Evolutionary conservation across 495 filamentous ascomycete genomes (phyloP), one percentile per base, ranked within the genome.

Genomic region (Penicillium arizonense): DNA sequence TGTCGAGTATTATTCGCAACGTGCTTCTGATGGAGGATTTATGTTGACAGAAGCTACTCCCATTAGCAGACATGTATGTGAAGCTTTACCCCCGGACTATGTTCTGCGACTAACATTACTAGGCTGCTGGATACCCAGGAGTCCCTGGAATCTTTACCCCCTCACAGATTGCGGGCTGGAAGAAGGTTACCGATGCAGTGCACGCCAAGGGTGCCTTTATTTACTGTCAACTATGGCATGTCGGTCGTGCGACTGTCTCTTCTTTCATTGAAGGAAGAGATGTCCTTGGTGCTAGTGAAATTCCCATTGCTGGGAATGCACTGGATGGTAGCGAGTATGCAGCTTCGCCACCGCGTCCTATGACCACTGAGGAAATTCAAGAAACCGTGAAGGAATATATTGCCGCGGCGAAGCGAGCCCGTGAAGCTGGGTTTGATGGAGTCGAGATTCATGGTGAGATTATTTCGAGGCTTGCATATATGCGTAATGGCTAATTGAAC

Each of bases 351-450:
- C 78, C 79, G 1, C 44, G 54, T 4, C 67, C 72, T 3, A 61
- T 82, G 64, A 77, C 62, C 0, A 56, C 67, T 8, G 67, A 72
- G 26, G 72, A 79, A 2, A 79, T 82, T 49, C 55, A 71, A 52
- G 53, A 68, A 4, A 21, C 62, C 55, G 14, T 81, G 57, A 12
- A 68, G 56, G 63, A 70, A 12, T 88, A 85, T 49, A 82, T 74
- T 3, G 55, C 70, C 7, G 86, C 85, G 13, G 82, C 87, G 0
- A 65, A 73, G 58, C 78, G 79, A 42, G 84, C 86, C 1, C 74
- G 85, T 2, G 73, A 73, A 43, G 86, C 85, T 7, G 87, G 86
- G 8, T 82, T 82, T 53, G 80, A 84, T 50, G 79, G 79, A 2
- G 73, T 83, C 6, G 81, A 84, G 51, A 42, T 83, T 9, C 79